Conservation (phyloP, 208 protist genomes). For the Trypanosoma melophagium region DNA sequence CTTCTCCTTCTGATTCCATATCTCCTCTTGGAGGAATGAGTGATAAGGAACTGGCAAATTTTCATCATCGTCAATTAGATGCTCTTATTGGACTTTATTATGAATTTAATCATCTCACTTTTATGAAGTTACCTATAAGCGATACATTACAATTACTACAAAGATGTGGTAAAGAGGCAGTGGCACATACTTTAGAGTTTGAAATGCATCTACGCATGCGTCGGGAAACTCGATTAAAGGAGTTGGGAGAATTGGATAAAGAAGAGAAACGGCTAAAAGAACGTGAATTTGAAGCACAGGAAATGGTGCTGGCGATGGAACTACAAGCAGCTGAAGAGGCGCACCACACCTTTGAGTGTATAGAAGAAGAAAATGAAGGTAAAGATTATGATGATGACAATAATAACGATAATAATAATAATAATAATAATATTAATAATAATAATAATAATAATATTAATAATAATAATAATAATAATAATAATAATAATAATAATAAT, state of each 20-base stretch:
- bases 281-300: constrained; percentile 28
- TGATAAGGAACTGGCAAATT: constrained; percentile 37
- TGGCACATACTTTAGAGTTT: constrained; percentile 73
- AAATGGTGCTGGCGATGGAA: constrained; percentile 17
- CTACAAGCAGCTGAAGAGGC: constrained; percentile 39
- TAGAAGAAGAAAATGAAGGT: background rate
- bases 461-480: no score
- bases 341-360: constrained; percentile 23
- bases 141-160: constrained; percentile 79
- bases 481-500: no score
- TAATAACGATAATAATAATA: no score
- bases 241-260: constrained; percentile 40
- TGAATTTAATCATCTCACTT: constrained; percentile 86
- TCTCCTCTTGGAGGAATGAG: background rate
- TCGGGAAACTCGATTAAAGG: constrained; percentile 43
- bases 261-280: constrained; percentile 41
- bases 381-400: background rate
- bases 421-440: no score
- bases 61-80: constrained; percentile 83
- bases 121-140: constrained; percentile 80
- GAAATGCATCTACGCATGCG: constrained; percentile 64
- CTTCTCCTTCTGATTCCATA: background rate
- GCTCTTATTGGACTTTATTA: constrained; percentile 71
- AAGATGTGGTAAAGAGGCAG: constrained; percentile 69
- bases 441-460: no score